These are phyloP conservation scores for Russula dissimulans DNA, from an alignment of 768 basidiomycete genomes.

Conservation along the genomic window DNA sequence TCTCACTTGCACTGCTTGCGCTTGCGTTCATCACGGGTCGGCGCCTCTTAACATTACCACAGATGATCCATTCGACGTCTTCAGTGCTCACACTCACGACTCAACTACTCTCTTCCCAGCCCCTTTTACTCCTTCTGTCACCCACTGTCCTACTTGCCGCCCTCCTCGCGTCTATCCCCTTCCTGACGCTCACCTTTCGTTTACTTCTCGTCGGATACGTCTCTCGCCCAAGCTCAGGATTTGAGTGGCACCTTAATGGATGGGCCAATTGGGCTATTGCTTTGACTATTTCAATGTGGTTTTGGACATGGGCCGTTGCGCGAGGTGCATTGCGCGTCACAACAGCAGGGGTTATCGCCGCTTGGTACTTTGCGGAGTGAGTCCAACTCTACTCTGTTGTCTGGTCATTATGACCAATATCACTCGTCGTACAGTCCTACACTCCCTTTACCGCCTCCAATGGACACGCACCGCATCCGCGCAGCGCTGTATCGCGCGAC, in stretches of 20 bases:
- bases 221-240: slow-evolving; percentile 33
- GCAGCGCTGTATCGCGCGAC: slow-evolving; percentile 71
- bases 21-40: slow-evolving; percentile 64
- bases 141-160: slow-evolving; percentile 59
- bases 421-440: slow-evolving; percentile 19
- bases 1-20: slow-evolving; percentile 64
- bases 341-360: slow-evolving; percentile 75
- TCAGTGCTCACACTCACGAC: slow-evolving; percentile 51
- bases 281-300: slow-evolving; percentile 43
- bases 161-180: slow-evolving; percentile 68
- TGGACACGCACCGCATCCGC: slow-evolving; percentile 65
- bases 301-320: slow-evolving; percentile 74
- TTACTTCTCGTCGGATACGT: slow-evolving; percentile 61
- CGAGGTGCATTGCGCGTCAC: slow-evolving; percentile 70
- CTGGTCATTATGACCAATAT: slow-evolving; percentile 2
- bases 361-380: slow-evolving; percentile 80
- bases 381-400: slow-evolving; percentile 19
- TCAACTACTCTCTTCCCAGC: slow-evolving; percentile 58
- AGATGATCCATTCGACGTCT: slow-evolving; percentile 59
- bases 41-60: slow-evolving; percentile 61
- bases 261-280: slow-evolving; percentile 73
- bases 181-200: slow-evolving; percentile 69
- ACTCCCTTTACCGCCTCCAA: slow-evolving; percentile 33
- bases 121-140: slow-evolving; percentile 66
- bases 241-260: slow-evolving; percentile 43